Evolutionary conservation across 1,284 basidiomycete genomes (phyloP), one percentile per base, ranked within the genome.

Genomic region (Rhodotorula sp.): DNA sequence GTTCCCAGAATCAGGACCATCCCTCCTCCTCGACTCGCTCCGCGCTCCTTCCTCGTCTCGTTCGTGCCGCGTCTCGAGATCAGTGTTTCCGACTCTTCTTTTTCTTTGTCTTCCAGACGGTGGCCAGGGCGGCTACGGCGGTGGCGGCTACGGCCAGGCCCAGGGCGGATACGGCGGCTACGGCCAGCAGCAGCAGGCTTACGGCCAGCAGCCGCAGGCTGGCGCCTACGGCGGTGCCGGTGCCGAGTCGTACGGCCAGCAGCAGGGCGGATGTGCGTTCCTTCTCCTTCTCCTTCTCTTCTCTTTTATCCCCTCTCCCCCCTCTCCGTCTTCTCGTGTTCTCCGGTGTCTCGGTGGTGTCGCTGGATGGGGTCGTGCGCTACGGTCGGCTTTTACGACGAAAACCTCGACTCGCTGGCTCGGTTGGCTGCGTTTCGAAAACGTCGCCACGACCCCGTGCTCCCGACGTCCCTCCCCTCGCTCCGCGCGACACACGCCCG

Each of bases 81-180:
- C 12, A 43, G 39, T 43, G 39, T 43, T 43, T 43, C 39, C 39
- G 39, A 43, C 39, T 43, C 10, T 43, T 43, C 39, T 10, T 43
- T 43, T 2, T 14, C 12, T 43, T 43, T 43, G 4, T 39, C 10
- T 43, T 43, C 39, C 39, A 43, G 39, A 43, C 39, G 70, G 66
- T 46, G 61, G 63, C 29, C 58, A 59, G 58, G 60, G 60, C 47
- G 59, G 59, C n/a, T 60, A 58, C 57, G 57, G 57, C 12, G 57
- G 57, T 23, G 56, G 56, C 56, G 57, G 57, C 18, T 58, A 58
- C 57, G 57, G 57, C 57, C 23, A 52, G 23, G 43, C 43, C 43
- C 59, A 60, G 59, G 59, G 59, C 47, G 71, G 71, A 59, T 69
- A 70, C 67, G n/a, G 68, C 70, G 70, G 68, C 51, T 51, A 71